Conservation (phyloP, 176 grass and related monocot genomes). For the Triticum turgidum region DNA sequence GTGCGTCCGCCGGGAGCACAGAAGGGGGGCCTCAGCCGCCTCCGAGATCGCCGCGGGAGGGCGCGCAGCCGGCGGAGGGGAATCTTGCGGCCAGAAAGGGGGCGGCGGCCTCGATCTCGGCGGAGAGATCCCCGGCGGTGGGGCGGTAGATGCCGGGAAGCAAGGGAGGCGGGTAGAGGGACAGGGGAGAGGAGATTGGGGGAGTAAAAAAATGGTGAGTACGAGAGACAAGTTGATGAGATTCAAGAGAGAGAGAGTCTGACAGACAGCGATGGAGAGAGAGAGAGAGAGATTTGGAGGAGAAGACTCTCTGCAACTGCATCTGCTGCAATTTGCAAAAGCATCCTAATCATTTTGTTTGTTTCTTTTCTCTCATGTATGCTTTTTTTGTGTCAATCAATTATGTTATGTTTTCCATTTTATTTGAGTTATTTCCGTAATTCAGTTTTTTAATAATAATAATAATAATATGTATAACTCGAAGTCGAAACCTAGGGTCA, state of each 20-base stretch:
- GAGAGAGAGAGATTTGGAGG: background rate
- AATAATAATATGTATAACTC: too few relatives aligned
- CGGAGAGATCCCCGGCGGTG: background rate
- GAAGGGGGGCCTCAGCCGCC: background rate
- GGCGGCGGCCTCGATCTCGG: constrained; percentile 15
- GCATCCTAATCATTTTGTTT: too few relatives aligned
- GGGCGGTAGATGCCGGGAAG: constrained; percentile 39
- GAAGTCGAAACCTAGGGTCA: too few relatives aligned
- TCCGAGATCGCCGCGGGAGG: background rate
- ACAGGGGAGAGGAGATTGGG: background rate
- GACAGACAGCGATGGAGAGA: background rate
- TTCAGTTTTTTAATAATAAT: too few relatives aligned
- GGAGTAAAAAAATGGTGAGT: background rate
- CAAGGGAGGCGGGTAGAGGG: background rate
- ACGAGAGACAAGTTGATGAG: constrained; percentile 23
- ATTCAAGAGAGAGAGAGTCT: constrained; percentile 22
- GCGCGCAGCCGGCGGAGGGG: background rate
- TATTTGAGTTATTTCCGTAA: too few relatives aligned
- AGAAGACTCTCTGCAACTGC: background rate
- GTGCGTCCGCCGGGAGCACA: background rate
- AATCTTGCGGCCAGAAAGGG: background rate
- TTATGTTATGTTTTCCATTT: too few relatives aligned
- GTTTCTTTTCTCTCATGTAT: too few relatives aligned
- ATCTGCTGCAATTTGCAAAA: background rate
- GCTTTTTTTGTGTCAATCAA: too few relatives aligned